Conservation (phyloP, 768 basidiomycete genomes). For the Grammothele lineata region DNA sequence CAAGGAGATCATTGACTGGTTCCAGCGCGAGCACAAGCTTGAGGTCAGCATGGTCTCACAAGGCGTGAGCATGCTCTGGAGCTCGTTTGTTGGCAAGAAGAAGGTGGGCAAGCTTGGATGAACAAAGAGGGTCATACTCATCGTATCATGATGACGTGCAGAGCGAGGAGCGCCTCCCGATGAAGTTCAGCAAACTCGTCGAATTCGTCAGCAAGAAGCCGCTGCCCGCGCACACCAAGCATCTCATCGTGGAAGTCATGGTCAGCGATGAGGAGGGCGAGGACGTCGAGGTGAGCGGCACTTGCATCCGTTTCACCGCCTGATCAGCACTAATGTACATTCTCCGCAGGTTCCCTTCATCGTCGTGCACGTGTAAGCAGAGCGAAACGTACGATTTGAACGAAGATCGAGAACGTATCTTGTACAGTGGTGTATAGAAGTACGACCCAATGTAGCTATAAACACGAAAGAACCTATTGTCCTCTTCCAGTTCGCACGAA, state of each 20-base stretch:
- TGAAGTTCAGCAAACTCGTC: conserved; percentile 89
- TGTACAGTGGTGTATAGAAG: conserved; percentile 13
- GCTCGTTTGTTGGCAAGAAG: conserved; percentile 86
- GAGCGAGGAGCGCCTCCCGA: conserved; percentile 82
- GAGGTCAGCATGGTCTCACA: conserved; percentile 95
- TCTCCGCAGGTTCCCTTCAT: conserved; percentile 72
- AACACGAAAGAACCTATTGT: too few relatives aligned
- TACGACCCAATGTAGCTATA: conserved; percentile 15
- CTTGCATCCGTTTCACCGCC: too few relatives aligned
- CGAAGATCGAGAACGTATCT: background rate
- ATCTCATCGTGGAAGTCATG: conserved; percentile 93
- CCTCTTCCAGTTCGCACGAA: too few relatives aligned
- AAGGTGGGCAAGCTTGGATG: conserved; percentile 55
- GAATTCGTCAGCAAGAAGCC: conserved; percentile 95
- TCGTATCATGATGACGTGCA: conserved; percentile 37
- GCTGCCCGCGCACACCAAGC: conserved; percentile 75
- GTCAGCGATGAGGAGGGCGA: conserved; percentile 87
- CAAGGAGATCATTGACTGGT: conserved; percentile 78
- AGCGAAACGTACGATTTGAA: background rate
- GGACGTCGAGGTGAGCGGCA: conserved; percentile 78
- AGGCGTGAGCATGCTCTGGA: conserved; percentile 98
- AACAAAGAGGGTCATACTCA: background rate
- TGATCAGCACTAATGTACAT: conserved; percentile 2
- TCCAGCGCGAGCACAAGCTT: conserved; percentile 79
- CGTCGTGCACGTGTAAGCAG: conserved; percentile 56